Percentiles rank a stretch among this genome's conserved stretches.
Evolutionary conservation across 257 asterid genomes (phyloP).

Genomic region (Nicotiana tomentosiformis): DNA sequence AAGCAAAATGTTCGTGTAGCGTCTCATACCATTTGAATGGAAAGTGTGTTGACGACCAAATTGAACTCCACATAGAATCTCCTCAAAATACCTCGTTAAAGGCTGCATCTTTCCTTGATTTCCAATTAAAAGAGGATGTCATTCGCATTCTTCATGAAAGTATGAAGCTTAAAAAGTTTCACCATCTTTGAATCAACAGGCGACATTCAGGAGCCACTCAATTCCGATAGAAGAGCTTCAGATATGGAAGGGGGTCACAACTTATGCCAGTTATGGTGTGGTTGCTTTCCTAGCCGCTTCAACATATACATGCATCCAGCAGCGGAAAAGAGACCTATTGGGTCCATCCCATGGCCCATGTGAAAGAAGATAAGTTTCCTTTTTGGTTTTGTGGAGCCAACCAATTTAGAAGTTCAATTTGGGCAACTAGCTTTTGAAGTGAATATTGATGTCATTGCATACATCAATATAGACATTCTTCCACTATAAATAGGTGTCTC

Average conservation of each 20-base stretch:
- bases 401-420: too few species aligned
- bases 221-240: neutral
- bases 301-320: slow-evolving; percentile 70
- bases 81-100: neutral
- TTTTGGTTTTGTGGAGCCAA: too few species aligned
- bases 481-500: too few species aligned
- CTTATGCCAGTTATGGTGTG: slow-evolving; percentile 49
- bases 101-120: neutral
- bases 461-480: too few species aligned
- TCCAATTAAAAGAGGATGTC: neutral
- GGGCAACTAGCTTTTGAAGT: too few species aligned
- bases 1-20: too few species aligned
- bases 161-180: neutral
- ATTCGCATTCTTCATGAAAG: neutral
- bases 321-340: slow-evolving; percentile 36
- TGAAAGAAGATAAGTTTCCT: too few species aligned
- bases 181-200: neutral
- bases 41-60: neutral
- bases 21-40: neutral
- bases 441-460: too few species aligned
- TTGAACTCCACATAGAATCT: neutral
- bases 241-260: slow-evolving; percentile 24
- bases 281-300: slow-evolving; percentile 63
- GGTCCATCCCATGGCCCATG: too few species aligned
- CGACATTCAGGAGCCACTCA: neutral